Evolutionary conservation across 805 yeast species (phyloP).

Genomic region (Wickerhamiella kazuoi): DNA sequence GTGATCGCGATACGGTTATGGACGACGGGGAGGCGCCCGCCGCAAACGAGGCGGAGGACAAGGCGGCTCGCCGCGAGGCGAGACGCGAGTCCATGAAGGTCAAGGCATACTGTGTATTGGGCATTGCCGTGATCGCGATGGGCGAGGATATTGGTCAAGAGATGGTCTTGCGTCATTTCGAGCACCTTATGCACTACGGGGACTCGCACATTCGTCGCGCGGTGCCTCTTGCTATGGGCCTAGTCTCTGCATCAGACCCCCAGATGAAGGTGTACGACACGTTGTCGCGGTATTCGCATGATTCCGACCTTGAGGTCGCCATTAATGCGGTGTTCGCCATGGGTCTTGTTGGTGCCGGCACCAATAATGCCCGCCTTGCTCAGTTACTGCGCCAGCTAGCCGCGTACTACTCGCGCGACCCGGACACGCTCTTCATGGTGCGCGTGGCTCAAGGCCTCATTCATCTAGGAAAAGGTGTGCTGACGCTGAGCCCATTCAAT

Average conservation of each 20-base stretch:
- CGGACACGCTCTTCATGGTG: conserved; percentile 80
- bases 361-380: conserved; percentile 94
- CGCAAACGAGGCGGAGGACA: conserved; percentile 18
- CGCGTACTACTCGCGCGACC: conserved; percentile 74
- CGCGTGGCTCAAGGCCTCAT: conserved; percentile 89
- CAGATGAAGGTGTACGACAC: conserved; percentile 96
- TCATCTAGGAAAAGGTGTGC: conserved; percentile 91
- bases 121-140: conserved; percentile 85
- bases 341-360: conserved; percentile 98
- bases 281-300: conserved; percentile 89
- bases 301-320: conserved; percentile 83
- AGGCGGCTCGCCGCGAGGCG: conserved; percentile 15
- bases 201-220: conserved; percentile 78
- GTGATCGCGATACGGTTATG: conserved; percentile 7
- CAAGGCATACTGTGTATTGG: conserved; percentile 84
- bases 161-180: conserved; percentile 92
- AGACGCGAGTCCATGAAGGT: conserved; percentile 27
- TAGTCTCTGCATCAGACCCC: conserved; percentile 82
- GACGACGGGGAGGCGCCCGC: conserved; percentile 4
- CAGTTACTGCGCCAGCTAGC: conserved; percentile 91
- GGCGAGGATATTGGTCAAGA: conserved; percentile 98
- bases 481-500: conserved; percentile 74
- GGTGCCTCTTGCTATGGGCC: conserved; percentile 96
- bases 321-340: conserved; percentile 86
- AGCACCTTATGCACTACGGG: conserved; percentile 96